phyloP scores from a whole-genome alignment of 2,329 filamentous ascomycete species.

The Golovinomyces cichoracearum region DNA sequence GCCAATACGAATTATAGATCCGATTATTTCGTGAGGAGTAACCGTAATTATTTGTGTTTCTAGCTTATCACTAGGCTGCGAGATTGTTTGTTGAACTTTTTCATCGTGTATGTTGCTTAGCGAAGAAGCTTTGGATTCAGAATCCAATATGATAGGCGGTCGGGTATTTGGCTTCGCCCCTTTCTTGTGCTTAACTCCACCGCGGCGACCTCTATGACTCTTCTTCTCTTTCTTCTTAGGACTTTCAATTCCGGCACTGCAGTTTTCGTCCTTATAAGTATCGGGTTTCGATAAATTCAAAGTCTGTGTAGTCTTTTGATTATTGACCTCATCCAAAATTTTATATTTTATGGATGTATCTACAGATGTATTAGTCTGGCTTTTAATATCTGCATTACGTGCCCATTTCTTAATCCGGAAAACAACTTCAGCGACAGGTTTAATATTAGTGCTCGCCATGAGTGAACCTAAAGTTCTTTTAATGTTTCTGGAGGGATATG shows the following conservation, averaged over 20 bases:
- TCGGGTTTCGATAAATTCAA: too few relatives aligned
- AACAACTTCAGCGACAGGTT: too few relatives aligned
- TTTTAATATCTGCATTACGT: too few relatives aligned
- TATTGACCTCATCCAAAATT: too few relatives aligned
- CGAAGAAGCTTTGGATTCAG: constrained; percentile 3
- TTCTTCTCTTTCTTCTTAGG: constrained; percentile 28
- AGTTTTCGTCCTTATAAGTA: too few relatives aligned
- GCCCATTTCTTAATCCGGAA: too few relatives aligned
- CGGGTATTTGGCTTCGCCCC: constrained; percentile 21
- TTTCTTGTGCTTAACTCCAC: constrained; percentile 40
- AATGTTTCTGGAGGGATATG: too few relatives aligned
- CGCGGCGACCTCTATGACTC: constrained; percentile 42
- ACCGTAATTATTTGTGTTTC: not conserved
- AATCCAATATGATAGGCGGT: constrained; percentile 8
- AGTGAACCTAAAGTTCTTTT: too few relatives aligned
- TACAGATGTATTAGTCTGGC: too few relatives aligned
- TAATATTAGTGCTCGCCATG: too few relatives aligned
- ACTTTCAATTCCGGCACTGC: constrained; percentile 6
- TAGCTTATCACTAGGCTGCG: constrained; percentile 17
- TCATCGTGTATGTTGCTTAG: not conserved
- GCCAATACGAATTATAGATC: constrained; percentile 33
- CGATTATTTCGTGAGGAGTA: constrained; percentile 34
- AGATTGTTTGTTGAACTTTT: not conserved
- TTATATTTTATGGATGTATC: too few relatives aligned
- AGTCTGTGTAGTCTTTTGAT: too few relatives aligned